These are phyloP conservation scores for Skeletonema costatum DNA, from an alignment of 108 stramenopile species.

Conservation along the genomic window DNA sequence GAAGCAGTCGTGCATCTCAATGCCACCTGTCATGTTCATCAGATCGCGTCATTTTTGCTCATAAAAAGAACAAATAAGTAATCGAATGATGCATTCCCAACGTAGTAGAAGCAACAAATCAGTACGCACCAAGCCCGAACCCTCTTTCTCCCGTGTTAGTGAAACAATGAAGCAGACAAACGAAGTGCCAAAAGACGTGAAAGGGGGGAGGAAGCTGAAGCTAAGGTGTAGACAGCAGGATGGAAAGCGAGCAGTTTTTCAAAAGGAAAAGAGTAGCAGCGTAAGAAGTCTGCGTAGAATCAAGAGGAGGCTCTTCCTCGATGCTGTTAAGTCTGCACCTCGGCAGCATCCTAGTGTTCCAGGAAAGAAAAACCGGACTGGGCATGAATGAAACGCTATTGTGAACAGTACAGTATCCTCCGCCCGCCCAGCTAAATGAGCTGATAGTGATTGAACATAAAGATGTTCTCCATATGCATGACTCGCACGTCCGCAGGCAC, in stretches of 20 bases:
- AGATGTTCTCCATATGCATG: background rate
- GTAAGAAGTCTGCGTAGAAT: constrained; percentile 23
- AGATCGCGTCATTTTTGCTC: no score
- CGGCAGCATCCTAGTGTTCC: background rate
- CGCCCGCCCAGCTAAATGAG: background rate
- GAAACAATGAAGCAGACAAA: background rate
- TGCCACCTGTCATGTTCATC: no score
- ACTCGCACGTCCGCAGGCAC: background rate
- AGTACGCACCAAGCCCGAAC: background rate
- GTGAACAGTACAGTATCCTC: background rate
- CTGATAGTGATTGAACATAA: background rate
- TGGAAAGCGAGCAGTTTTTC: background rate
- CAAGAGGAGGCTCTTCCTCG: constrained; percentile 43
- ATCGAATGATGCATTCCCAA: background rate
- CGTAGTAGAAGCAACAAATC: background rate
- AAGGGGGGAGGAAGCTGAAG: background rate
- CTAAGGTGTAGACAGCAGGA: background rate
- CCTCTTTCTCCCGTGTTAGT: background rate
- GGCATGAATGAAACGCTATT: constrained; percentile 6
- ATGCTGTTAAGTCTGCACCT: constrained; percentile 20
- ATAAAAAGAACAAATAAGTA: background rate
- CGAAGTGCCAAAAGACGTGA: background rate
- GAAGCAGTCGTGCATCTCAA: no score
- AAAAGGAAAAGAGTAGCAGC: constrained; percentile 12
- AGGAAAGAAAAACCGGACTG: constrained; percentile 15